These are phyloP conservation scores for Hippophae tibetana DNA, from an alignment of 306 rosid genomes.

Conservation along the genomic window DNA sequence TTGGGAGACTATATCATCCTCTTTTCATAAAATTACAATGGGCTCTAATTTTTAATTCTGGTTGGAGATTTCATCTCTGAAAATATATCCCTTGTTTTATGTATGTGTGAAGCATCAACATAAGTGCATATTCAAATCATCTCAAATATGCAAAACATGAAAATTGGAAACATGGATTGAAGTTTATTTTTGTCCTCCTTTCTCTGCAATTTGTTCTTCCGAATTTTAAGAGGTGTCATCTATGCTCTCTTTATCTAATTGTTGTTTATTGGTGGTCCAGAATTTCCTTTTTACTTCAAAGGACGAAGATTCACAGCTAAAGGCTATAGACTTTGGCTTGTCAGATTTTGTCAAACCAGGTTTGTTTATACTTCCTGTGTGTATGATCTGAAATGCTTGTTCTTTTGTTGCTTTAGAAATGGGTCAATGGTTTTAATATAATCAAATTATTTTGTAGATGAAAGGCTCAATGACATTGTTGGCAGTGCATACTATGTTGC, in stretches of 20 bases:
- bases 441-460: constrained; percentile 52
- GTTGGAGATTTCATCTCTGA: too few species aligned
- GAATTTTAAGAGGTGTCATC: constrained; percentile 8
- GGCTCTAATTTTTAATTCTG: too few species aligned
- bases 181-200: not conserved
- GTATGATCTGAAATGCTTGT: not conserved
- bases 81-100: too few species aligned
- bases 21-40: too few species aligned
- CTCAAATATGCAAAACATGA: too few species aligned
- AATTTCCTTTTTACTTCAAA: constrained; percentile 67
- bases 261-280: constrained; percentile 44
- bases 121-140: too few species aligned
- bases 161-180: too few species aligned
- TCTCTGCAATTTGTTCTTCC: constrained; percentile 6
- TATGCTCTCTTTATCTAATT: constrained; percentile 17
- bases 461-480: constrained; percentile 84
- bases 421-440: constrained; percentile 4
- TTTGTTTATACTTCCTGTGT: constrained; percentile 13
- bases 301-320: constrained; percentile 80
- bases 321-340: constrained; percentile 95
- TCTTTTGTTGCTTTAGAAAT: constrained; percentile 1
- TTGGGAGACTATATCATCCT: too few species aligned
- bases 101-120: too few species aligned
- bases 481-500: constrained; percentile 99
- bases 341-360: constrained; percentile 93